Conservation (phyloP, 768 basidiomycete species). For the Mycena capillaripes region DNA sequence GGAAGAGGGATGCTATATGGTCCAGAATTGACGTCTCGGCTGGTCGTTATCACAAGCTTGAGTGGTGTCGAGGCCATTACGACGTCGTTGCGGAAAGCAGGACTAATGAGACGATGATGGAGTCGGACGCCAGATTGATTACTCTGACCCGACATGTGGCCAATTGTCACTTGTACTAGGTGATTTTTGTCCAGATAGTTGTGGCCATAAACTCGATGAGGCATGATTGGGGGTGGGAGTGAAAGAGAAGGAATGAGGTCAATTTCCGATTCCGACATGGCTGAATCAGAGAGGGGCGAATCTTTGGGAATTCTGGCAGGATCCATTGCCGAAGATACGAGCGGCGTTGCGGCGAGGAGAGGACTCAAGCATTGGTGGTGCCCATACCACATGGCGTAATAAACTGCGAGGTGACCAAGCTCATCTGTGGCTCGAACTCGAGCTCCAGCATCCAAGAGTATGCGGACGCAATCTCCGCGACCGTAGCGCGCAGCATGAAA, state of each 20-base stretch:
- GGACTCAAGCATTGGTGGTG: slow-evolving; percentile 77
- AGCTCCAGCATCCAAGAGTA: slow-evolving; percentile 86
- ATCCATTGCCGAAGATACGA: slow-evolving; percentile 43
- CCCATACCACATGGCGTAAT: slow-evolving; percentile 98
- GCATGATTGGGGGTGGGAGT: slow-evolving; percentile 98
- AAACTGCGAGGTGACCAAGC: slow-evolving; percentile 84
- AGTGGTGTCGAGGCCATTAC: slow-evolving; percentile 84
- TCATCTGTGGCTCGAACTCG: slow-evolving; percentile 87
- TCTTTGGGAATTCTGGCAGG: slow-evolving; percentile 42
- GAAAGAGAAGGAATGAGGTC: slow-evolving; percentile 96
- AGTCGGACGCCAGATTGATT: slow-evolving; percentile 69
- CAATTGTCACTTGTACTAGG: slow-evolving; percentile 89
- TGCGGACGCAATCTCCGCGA: slow-evolving; percentile 76
- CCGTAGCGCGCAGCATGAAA: slow-evolving; percentile 96
- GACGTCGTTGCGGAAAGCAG: slow-evolving; percentile 75
- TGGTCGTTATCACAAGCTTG: slow-evolving; percentile 95
- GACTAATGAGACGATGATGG: slow-evolving; percentile 80
- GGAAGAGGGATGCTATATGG: slow-evolving; percentile 94
- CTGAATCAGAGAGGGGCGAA: slow-evolving; percentile 57
- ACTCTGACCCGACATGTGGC: slow-evolving; percentile 64
- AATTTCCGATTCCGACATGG: slow-evolving; percentile 73
- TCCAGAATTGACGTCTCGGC: slow-evolving; percentile 85
- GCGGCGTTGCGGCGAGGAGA: slow-evolving; percentile 64
- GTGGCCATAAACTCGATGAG: slow-evolving; percentile 97
- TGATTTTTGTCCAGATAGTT: slow-evolving; percentile 91